Evolutionary conservation across 2,329 filamentous ascomycete species (phyloP).

Genomic region (Colletotrichum higginsianum): DNA sequence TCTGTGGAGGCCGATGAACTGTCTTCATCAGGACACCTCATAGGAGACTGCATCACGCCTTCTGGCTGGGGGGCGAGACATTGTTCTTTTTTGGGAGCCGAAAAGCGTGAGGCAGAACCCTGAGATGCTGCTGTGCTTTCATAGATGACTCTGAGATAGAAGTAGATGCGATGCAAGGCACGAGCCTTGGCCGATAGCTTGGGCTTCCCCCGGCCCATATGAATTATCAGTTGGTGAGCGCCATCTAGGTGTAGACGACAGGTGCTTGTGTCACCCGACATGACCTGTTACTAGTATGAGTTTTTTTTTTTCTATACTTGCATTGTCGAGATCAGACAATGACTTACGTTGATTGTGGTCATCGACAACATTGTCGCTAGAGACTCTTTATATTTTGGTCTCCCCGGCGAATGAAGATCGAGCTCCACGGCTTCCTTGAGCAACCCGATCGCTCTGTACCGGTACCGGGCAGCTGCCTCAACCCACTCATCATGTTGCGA

Average conservation of each 20-base stretch:
- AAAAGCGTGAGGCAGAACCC: not conserved
- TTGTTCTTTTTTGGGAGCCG: no score
- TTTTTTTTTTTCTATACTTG: no score
- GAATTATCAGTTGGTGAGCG: slow-evolving; percentile 43
- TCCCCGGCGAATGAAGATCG: slow-evolving; percentile 21
- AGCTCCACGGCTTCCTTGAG: slow-evolving; percentile 45
- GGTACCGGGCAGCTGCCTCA: slow-evolving; percentile 32
- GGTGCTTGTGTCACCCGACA: slow-evolving; percentile 47
- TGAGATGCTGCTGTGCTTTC: slow-evolving; percentile 44
- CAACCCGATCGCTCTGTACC: slow-evolving; percentile 43
- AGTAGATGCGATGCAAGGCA: slow-evolving; percentile 47
- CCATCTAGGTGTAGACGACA: slow-evolving; percentile 47
- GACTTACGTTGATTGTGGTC: slow-evolving; percentile 47
- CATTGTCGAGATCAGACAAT: no score
- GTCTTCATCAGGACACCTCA: no score
- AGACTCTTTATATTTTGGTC: slow-evolving; percentile 49
- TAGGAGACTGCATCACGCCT: no score
- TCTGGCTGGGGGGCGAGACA: no score
- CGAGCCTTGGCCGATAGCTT: slow-evolving; percentile 6
- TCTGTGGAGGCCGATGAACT: not conserved
- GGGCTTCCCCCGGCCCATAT: slow-evolving; percentile 43
- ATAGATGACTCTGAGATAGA: slow-evolving; percentile 46
- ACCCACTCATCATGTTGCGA: slow-evolving; percentile 41
- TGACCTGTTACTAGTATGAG: slow-evolving; percentile 40
- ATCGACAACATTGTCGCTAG: slow-evolving; percentile 49